Evolutionary conservation across 2,329 filamentous ascomycete genomes (phyloP).

Genomic region (Colletotrichum sp.): DNA sequence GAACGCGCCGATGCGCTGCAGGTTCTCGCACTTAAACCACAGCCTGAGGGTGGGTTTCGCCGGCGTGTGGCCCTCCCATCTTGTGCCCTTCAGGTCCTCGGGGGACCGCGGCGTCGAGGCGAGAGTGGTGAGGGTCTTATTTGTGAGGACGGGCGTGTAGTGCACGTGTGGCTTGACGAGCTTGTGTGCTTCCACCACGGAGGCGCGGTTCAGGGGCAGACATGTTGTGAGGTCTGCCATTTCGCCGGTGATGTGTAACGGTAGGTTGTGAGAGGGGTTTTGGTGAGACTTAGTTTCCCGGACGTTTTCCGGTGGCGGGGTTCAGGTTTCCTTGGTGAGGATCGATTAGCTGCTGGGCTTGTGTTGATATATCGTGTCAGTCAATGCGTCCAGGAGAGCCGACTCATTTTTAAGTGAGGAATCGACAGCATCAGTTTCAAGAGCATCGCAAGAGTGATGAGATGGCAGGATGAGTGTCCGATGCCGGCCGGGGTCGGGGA

Average conservation of each 20-base stretch:
- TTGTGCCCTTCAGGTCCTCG: conserved; percentile 58
- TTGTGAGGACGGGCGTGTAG: conserved; percentile 83
- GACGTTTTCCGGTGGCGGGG: background rate
- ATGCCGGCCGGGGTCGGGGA: background rate
- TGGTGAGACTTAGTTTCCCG: background rate
- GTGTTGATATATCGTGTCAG: background rate
- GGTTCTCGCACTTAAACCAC: conserved; percentile 96
- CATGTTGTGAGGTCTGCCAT: conserved; percentile 62
- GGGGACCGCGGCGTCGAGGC: conserved; percentile 73
- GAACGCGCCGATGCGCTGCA: conserved; percentile 90
- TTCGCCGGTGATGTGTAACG: background rate
- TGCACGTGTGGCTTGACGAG: conserved; percentile 81
- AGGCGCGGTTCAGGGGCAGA: conserved; percentile 73
- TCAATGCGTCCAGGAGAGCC: accelerated
- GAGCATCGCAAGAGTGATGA: background rate
- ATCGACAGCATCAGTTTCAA: background rate
- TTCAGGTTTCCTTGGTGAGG: background rate
- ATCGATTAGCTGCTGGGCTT: background rate
- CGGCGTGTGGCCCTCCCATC: conserved; percentile 59
- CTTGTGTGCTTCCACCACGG: conserved; percentile 73
- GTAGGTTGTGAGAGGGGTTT: background rate
- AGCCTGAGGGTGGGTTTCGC: conserved; percentile 72
- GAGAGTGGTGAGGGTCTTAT: conserved; percentile 73
- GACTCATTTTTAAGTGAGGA: background rate
- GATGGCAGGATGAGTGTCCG: background rate